Conservation (phyloP, 176 grass and related monocot species). For the Hyparrhenia diplandra region DNA sequence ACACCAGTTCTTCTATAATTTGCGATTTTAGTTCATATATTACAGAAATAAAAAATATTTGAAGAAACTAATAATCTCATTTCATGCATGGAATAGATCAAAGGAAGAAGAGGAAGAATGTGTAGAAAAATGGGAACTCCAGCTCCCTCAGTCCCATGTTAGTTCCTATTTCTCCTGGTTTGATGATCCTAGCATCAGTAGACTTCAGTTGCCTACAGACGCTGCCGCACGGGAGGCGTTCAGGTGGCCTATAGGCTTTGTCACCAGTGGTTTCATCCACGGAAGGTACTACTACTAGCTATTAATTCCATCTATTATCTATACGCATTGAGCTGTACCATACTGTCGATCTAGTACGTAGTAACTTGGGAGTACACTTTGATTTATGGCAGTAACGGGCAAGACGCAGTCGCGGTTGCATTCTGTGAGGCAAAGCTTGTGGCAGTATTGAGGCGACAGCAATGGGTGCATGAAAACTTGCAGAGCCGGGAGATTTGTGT, state of each 20-base stretch:
- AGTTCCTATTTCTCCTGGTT: slow-evolving; percentile 61
- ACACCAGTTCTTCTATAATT: not conserved
- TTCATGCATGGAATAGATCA: slow-evolving; percentile 50
- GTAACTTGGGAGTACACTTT: not conserved
- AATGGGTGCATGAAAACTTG: slow-evolving; percentile 42
- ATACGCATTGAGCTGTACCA: not conserved
- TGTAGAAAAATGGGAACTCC: slow-evolving; percentile 64
- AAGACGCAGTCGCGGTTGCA: slow-evolving; percentile 49
- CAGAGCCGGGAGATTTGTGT: slow-evolving; percentile 49
- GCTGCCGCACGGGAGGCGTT: slow-evolving; percentile 16
- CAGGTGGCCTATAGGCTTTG: slow-evolving; percentile 85
- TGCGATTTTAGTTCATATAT: not conserved
- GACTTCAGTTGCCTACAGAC: slow-evolving; percentile 50
- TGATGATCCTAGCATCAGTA: slow-evolving; percentile 43
- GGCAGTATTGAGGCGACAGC: slow-evolving; percentile 47
- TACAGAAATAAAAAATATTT: not conserved
- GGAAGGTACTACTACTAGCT: slow-evolving; percentile 44
- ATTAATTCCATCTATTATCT: not conserved
- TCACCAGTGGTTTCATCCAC: slow-evolving; percentile 60
- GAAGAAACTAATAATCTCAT: not conserved
- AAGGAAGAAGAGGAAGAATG: slow-evolving; percentile 51
- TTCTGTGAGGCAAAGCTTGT: slow-evolving; percentile 69
- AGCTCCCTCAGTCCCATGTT: slow-evolving; percentile 62
- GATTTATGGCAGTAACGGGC: slow-evolving; percentile 26
- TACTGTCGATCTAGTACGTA: not conserved